Conservation (phyloP, 331 rosid genomes). For the Rhamnella rubrinervis region DNA sequence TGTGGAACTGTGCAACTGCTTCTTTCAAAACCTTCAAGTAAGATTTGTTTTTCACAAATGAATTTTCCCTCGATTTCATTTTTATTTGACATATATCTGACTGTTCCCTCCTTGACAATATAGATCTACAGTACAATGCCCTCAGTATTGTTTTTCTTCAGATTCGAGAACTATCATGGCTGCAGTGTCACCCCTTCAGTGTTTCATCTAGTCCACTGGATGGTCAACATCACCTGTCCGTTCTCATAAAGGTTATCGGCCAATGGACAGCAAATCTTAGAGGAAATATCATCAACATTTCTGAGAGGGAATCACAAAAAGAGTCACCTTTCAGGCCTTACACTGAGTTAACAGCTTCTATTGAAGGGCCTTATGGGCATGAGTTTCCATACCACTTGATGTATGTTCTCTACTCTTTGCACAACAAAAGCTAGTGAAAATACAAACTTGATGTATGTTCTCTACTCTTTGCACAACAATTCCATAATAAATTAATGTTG, state of each 20-base stretch:
- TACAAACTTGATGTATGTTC: conserved; percentile 39
- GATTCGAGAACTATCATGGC: conserved; percentile 78
- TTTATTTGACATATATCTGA: conserved; percentile 33
- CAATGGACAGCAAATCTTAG: conserved; percentile 69
- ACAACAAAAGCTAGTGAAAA: not conserved
- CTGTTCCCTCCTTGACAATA: conserved; percentile 19
- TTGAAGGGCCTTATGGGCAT: conserved; percentile 96
- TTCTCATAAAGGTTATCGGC: conserved; percentile 92
- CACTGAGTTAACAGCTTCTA: conserved; percentile 55
- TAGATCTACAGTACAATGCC: conserved; percentile 83
- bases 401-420: conserved; percentile 39
- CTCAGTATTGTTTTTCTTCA: conserved; percentile 88
- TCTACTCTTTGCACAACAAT: conserved; percentile 18
- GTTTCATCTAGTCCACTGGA: conserved; percentile 94
- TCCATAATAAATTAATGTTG: conserved; percentile 19
- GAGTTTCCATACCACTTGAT: conserved; percentile 79
- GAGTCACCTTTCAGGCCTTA: conserved; percentile 26
- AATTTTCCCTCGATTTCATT: not conserved
- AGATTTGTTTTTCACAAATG: conserved; percentile 4
- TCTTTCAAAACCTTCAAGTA: conserved; percentile 85
- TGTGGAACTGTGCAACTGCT: conserved; percentile 81
- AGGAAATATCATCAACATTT: conserved; percentile 35
- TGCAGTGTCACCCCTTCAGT: conserved; percentile 98
- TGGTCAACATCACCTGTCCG: conserved; percentile 70
- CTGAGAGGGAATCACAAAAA: conserved; percentile 29